Conservation (phyloP, 2,329 filamentous ascomycete genomes). For the Fusarium subtropicale region DNA sequence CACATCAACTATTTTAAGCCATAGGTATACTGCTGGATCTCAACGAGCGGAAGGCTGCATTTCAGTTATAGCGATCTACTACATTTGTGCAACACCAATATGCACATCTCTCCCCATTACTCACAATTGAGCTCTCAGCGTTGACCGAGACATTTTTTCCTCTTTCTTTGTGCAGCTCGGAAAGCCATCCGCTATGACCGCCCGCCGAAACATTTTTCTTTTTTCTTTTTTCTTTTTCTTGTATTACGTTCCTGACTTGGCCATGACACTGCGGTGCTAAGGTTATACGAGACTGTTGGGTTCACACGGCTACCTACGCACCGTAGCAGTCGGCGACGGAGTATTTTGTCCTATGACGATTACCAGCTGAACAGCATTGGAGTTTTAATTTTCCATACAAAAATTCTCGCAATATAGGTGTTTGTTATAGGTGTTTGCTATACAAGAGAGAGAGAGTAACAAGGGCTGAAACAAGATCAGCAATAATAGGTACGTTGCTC, state of each 20-base stretch:
- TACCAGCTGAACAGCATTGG: background rate
- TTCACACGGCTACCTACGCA: background rate
- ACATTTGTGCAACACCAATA: background rate
- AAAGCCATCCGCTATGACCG: background rate
- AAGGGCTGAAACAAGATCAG: background rate
- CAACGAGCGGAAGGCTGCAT: background rate
- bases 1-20: background rate
- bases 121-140: background rate
- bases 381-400: background rate
- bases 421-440: background rate
- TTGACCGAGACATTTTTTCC: background rate
- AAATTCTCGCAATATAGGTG: background rate
- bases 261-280: background rate
- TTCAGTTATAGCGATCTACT: background rate
- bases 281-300: background rate
- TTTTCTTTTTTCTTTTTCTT: background rate
- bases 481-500: background rate
- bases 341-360: background rate
- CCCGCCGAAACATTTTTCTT: background rate
- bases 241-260: background rate
- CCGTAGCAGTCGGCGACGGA: background rate
- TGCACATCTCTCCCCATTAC: background rate
- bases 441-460: background rate
- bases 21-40: constrained; percentile 7
- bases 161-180: background rate